phyloP scores from a whole-genome alignment of 208 protist genomes.

The Leptomonas seymouri region DNA sequence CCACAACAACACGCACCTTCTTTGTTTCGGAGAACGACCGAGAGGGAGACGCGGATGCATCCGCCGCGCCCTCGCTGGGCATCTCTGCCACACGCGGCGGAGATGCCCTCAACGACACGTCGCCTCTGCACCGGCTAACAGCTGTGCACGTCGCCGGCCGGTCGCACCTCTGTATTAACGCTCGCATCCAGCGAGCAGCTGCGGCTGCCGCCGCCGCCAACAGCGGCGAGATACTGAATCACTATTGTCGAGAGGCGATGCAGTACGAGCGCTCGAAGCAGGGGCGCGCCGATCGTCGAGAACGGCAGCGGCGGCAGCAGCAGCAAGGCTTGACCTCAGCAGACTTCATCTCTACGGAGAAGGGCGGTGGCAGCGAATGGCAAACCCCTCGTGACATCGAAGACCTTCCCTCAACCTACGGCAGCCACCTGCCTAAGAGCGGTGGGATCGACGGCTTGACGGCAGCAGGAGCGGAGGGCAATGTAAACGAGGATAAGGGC shows the following conservation, averaged over 20 bases:
- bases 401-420: background rate
- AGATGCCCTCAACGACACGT: background rate
- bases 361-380: too few species aligned
- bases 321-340: background rate
- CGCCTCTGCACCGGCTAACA: slow-evolving; percentile 29
- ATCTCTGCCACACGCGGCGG: too few species aligned
- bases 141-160: slow-evolving; percentile 92
- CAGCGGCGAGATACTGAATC: slow-evolving; percentile 80
- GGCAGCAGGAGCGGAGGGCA: background rate
- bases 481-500: slow-evolving; percentile 29
- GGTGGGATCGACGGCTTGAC: background rate
- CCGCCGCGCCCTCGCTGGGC: too few species aligned
- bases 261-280: slow-evolving; percentile 58
- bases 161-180: slow-evolving; percentile 92
- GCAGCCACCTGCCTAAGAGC: background rate
- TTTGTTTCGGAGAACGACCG: too few species aligned
- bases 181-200: slow-evolving; percentile 33
- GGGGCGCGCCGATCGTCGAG: slow-evolving; percentile 42
- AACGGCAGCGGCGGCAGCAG: slow-evolving; percentile 4
- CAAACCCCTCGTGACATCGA: slow-evolving; percentile 13
- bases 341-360: background rate
- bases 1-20: background rate
- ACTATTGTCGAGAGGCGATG: slow-evolving; percentile 93
- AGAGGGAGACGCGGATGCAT: too few species aligned
- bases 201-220: slow-evolving; percentile 32